Conservation (phyloP, 202 grass and related monocot species). For the Sporobolus alterniflorus region DNA sequence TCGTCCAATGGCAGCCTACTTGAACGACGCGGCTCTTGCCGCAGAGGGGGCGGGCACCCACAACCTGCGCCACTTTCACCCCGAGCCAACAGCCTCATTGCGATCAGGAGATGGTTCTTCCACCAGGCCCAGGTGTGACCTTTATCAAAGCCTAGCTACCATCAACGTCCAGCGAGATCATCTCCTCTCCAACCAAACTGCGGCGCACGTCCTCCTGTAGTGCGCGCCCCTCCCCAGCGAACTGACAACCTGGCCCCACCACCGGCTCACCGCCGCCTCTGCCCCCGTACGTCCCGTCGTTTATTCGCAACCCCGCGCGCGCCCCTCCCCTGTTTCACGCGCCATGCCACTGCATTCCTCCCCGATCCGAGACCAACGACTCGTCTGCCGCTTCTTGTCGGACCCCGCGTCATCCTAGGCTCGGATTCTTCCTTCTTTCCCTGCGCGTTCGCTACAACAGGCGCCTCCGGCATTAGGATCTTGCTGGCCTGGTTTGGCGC, state of each 20-base stretch:
- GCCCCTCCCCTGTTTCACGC: background rate
- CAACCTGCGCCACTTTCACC: too few relatives aligned
- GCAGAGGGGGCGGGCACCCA: too few relatives aligned
- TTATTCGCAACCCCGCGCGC: constrained; percentile 4
- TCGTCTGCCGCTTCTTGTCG: background rate
- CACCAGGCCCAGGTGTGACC: background rate
- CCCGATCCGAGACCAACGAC: background rate
- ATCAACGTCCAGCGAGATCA: background rate
- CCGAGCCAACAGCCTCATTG: too few relatives aligned
- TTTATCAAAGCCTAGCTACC: background rate
- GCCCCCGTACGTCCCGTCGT: background rate
- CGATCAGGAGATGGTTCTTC: background rate
- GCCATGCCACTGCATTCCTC: constrained; percentile 11
- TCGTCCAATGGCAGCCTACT: too few relatives aligned
- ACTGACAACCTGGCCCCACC: constrained; percentile 6
- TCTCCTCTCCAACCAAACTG: background rate
- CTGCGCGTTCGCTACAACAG: background rate
- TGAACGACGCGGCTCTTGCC: too few relatives aligned
- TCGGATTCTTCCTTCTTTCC: background rate
- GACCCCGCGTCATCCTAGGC: background rate
- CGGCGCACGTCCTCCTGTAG: constrained; percentile 12
- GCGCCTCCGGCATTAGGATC: background rate
- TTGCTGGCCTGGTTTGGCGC: background rate
- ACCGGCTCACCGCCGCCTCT: background rate
- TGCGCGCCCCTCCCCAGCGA: background rate